These are phyloP conservation scores for Camelina sativa DNA, from an alignment of 345 rosid genomes.

Conservation along the genomic window DNA sequence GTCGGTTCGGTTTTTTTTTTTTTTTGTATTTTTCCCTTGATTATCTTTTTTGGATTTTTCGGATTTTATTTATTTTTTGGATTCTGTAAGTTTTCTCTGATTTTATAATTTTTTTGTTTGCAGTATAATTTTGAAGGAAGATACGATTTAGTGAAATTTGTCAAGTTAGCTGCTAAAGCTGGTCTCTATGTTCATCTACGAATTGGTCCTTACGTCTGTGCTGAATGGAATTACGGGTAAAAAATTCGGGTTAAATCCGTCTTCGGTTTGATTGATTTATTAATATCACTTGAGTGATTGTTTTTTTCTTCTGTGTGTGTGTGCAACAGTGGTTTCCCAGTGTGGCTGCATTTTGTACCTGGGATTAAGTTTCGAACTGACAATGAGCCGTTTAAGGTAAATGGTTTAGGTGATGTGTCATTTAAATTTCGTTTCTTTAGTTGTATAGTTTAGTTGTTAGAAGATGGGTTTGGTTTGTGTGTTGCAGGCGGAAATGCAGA, in stretches of 20 bases:
- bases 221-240: constrained; percentile 98
- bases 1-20: constrained; percentile 41
- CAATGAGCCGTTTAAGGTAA: constrained; percentile 89
- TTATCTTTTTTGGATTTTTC: too few species aligned
- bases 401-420: constrained; percentile 17
- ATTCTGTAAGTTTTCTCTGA: not conserved
- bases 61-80: not conserved
- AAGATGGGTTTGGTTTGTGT: constrained; percentile 19
- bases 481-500: constrained; percentile 82
- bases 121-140: constrained; percentile 95
- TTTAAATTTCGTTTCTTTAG: not conserved
- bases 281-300: not conserved
- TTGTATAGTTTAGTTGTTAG: constrained; percentile 1
- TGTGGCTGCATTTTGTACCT: constrained; percentile 89
- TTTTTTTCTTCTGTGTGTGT: not conserved
- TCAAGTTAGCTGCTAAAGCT: constrained; percentile 79
- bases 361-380: constrained; percentile 88
- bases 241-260: not conserved
- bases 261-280: not conserved
- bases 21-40: not conserved
- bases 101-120: not conserved
- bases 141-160: constrained; percentile 79
- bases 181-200: constrained; percentile 94
- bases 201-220: constrained; percentile 95
- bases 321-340: constrained; percentile 80